Base-by-base conservation (phyloP, 1,284 basidiomycete species). In the Malassezia brasiliensis region DNA sequence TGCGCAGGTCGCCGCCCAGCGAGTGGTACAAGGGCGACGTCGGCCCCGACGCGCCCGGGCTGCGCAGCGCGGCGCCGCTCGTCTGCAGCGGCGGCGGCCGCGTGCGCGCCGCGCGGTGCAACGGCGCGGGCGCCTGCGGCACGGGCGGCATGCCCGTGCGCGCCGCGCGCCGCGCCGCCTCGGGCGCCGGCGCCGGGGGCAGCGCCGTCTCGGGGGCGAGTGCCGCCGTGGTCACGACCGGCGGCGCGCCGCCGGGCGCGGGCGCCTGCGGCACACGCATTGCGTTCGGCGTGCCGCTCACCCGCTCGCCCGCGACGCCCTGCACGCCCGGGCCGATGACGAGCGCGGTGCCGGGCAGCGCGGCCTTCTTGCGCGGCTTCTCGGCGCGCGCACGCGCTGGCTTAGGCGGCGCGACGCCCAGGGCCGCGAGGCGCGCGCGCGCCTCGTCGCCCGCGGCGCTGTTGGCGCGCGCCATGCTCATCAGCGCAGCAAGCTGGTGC, bases 281-380 rank as follows among this genome's bases (percentile, higher is more conserved):
- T 2, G 41, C 19, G n/a, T 31, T 14, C 14, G 19, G n/a, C 11
- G 41, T 20, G 20, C 9, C 30, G 35, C 25, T 28, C n/a, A 15
- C 19, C 5, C 37, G 19, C 17, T 46, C 44, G 30, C 44, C 30
- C 17, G 52, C 53, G 25, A 61, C 48, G 6, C 68, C 68, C 52
- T 70, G 68, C 10, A 70, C 64, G 38, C 68, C 68, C 0, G 68
- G 67, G 11, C 68, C 68, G 35, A 71, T 68, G 46, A 69, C 65
- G 2, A 69, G 61, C 3, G 68, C 68, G 0, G 66, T 62, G 5
- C 56, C n/a, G 1, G 67, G 68, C 64, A 71, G 25, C 20, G 11
- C 17, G 19, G 42, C 42, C 37, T 11, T 58, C 51, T 2, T 47
- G 52, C 15, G 52, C 3, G 50, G 45, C 20, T 19, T 25, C 15